A percentile compares a stretch with the other conserved stretches of the same genome.
phyloP scores from a whole-genome alignment of 2,329 filamentous ascomycete species.

The Scleromitrula shiraiana region DNA sequence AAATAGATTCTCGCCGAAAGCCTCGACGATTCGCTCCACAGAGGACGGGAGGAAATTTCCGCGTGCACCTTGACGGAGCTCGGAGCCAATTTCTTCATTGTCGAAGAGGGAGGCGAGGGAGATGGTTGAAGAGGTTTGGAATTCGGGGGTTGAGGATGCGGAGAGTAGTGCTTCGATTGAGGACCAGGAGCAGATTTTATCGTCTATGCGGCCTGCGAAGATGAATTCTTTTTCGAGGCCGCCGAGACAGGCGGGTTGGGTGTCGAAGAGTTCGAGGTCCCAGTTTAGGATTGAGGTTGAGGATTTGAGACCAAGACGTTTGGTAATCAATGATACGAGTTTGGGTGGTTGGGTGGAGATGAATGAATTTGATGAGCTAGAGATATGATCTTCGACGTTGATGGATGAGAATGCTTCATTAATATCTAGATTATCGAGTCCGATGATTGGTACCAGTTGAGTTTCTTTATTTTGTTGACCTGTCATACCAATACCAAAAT shows the following conservation, averaged over 20 bases:
- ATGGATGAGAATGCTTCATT: slow-evolving; percentile 15
- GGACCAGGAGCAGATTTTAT: slow-evolving; percentile 94
- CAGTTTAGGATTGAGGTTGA: slow-evolving; percentile 79
- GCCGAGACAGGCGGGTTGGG: slow-evolving; percentile 73
- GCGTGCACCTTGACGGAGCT: slow-evolving; percentile 80
- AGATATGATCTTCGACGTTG: slow-evolving; percentile 26
- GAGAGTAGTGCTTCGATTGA: slow-evolving; percentile 77
- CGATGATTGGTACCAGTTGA: slow-evolving; percentile 88
- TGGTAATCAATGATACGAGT: slow-evolving; percentile 75
- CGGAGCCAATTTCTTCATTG: slow-evolving; percentile 90
- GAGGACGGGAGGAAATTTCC: slow-evolving; percentile 80
- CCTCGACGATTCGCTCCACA: slow-evolving; percentile 74
- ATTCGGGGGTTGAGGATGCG: slow-evolving; percentile 47
- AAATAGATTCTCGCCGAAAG: slow-evolving; percentile 40
- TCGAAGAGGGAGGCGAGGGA: slow-evolving; percentile 94
- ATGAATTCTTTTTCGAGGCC: slow-evolving; percentile 91
- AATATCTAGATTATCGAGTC: slow-evolving; percentile 66
- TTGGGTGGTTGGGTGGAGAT: slow-evolving; percentile 74
- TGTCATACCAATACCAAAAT: slow-evolving; percentile 74
- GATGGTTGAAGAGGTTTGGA: slow-evolving; percentile 48
- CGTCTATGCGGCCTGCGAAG: slow-evolving; percentile 89
- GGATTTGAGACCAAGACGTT: slow-evolving; percentile 65
- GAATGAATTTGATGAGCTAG: slow-evolving; percentile 46
- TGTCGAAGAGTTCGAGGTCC: slow-evolving; percentile 94
- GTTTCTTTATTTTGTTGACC: slow-evolving; percentile 75